Evolutionary conservation across 345 rosid genomes (phyloP).

Genomic region (Ricinus communis): DNA sequence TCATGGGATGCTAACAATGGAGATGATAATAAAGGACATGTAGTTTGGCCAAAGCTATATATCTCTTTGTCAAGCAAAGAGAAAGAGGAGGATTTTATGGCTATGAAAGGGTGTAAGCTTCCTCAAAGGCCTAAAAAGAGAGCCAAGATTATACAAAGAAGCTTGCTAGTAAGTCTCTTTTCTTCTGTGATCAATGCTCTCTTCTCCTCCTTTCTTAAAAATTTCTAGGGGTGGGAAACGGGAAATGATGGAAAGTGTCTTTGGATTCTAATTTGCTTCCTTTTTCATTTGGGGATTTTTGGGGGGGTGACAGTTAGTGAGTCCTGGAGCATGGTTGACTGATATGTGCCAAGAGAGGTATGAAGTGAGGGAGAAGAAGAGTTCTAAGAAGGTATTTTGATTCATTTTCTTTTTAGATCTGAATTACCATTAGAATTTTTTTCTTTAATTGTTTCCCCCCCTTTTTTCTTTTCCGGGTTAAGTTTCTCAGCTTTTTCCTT

Average conservation of each 20-base stretch:
- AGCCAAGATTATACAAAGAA: slow-evolving; percentile 65
- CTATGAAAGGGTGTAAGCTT: slow-evolving; percentile 79
- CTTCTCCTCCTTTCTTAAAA: neutral
- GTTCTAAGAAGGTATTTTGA: slow-evolving; percentile 55
- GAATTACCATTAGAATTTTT: neutral
- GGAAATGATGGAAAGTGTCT: neutral
- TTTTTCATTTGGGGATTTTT: too few species aligned
- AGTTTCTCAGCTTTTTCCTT: neutral
- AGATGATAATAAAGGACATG: slow-evolving; percentile 39
- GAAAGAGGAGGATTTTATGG: slow-evolving; percentile 74
- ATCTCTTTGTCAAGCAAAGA: slow-evolving; percentile 66
- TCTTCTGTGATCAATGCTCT: too few species aligned
- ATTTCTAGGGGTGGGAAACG: neutral
- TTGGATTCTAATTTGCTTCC: neutral
- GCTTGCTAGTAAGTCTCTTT: slow-evolving; percentile 51
- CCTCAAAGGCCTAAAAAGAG: slow-evolving; percentile 80
- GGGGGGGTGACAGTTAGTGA: slow-evolving; percentile 56
- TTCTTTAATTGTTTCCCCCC: neutral
- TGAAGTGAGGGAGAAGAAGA: slow-evolving; percentile 77
- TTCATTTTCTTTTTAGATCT: neutral
- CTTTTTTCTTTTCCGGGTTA: too few species aligned
- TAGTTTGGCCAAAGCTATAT: slow-evolving; percentile 60
- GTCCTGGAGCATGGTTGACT: slow-evolving; percentile 80
- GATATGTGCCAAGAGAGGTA: slow-evolving; percentile 82
- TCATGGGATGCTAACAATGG: slow-evolving; percentile 39